Base-by-base conservation (phyloP, 2,329 filamentous ascomycete species). In the Arachnopeziza araneosa region DNA sequence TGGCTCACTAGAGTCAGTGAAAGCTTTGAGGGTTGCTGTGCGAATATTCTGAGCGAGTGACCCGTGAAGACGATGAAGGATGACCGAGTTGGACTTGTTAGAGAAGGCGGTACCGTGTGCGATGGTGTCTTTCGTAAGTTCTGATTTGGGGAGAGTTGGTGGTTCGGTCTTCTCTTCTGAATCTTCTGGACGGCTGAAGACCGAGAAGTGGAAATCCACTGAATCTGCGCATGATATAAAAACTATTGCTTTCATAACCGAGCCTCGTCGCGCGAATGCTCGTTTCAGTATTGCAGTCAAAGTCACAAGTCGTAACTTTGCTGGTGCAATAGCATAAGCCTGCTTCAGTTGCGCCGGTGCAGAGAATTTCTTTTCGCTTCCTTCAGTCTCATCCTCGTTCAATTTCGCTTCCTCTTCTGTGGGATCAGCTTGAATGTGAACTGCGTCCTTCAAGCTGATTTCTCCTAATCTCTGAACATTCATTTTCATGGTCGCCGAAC, bases 201-300 rank as follows among this genome's bases (percentile, higher is more conserved):
- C 78, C 62, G 96, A 89, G 72, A 92, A 98, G 73, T 98, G 93
- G 69, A 97, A 99, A 72, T 99, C 92, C 61, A 98, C 95, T 1
- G 91, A 95, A 73, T 99, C 95, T 22, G 95, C 93, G 70, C 95
- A 99, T 12, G 93, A 96, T 54, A 99, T 90, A 76, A 99, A 99
- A 44, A 99, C 82, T 62, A 99, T 97, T 23, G 89, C 90, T 75
- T 99, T 98, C 90, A 96, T 97, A 21, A 96, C 90, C 1, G 91
- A 91, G 0, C 92, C 93, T 73, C 89, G 90, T 21, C 93, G 84
- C 60, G 91, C 87, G 74, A 99, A 98, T 0, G 92, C 87, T 21
- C 91, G 87, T 72, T 93, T 96, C 60, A 99, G 79, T 32, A 93
- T 83, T 0, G 91, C 88, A 24, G 92, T 86, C 22, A 99, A 81